Evolutionary conservation across 257 asterid species (phyloP).

Genomic region (Salvia hispanica): DNA sequence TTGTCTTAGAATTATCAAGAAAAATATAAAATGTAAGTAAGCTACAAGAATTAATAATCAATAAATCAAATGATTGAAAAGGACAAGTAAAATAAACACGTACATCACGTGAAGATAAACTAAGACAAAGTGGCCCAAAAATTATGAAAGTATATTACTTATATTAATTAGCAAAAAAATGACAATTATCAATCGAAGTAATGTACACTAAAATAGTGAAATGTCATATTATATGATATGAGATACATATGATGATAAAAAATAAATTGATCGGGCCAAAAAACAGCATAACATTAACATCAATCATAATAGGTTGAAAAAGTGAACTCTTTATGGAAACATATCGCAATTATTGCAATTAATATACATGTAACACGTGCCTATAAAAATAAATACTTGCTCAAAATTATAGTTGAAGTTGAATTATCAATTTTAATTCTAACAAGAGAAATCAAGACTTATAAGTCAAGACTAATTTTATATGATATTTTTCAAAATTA

Average conservation of each 20-base stretch:
- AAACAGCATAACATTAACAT: background rate
- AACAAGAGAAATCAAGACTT: too few species aligned
- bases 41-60: background rate
- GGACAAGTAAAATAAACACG: constrained; percentile 6
- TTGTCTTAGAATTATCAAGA: background rate
- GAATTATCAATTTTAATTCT: too few species aligned
- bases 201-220: too few species aligned
- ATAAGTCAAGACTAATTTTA: too few species aligned
- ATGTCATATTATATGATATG: too few species aligned
- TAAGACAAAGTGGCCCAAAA: background rate
- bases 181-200: too few species aligned
- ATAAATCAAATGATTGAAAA: background rate
- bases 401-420: too few species aligned
- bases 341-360: constrained; percentile 1
- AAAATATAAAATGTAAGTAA: background rate
- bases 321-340: background rate
- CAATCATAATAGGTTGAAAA: background rate
- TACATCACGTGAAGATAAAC: background rate
- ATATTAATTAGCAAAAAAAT: too few species aligned
- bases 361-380: background rate
- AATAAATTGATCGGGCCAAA: too few species aligned
- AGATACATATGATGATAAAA: too few species aligned
- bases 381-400: too few species aligned
- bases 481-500: too few species aligned
- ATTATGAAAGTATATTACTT: background rate